Conservation (phyloP, 2,329 filamentous ascomycete genomes). For the Aureobasidium sp. region DNA sequence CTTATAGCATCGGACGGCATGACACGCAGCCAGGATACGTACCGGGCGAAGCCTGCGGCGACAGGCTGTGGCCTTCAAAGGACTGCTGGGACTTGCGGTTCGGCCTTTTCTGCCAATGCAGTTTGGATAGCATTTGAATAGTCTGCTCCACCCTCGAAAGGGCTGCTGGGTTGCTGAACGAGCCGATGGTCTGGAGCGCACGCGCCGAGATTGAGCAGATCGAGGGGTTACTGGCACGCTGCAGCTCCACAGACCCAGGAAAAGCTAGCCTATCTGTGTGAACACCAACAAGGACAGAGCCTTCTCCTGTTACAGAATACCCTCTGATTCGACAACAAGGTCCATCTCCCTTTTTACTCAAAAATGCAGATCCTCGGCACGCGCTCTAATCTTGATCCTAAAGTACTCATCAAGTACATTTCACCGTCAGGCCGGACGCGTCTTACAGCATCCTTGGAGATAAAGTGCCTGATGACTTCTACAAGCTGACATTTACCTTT, state of each 20-base stretch:
- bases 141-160: constrained; percentile 8
- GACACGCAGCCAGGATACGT: not conserved
- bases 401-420: not conserved
- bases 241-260: constrained; percentile 5
- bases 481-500: constrained; percentile 3
- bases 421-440: not conserved
- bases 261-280: constrained; percentile 9
- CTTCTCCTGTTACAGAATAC: constrained; percentile 1
- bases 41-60: constrained; percentile 11
- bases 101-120: constrained; percentile 15
- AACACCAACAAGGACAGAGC: not conserved
- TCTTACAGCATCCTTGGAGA: not conserved
- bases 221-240: constrained; percentile 11
- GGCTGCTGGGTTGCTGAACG: constrained; percentile 6
- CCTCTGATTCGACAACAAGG: not conserved
- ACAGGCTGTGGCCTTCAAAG: constrained; percentile 11
- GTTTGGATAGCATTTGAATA: constrained; percentile 16
- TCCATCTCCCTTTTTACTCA: not conserved
- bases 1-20: not conserved
- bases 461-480: constrained; percentile 3
- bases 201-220: constrained; percentile 15
- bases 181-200: constrained; percentile 15
- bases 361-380: not conserved
- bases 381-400: not conserved
- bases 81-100: constrained; percentile 13